Evolutionary conservation across 2,329 filamentous ascomycete genomes (phyloP), one percentile per base, ranked within the genome.

Genomic region (Fusarium papillatum): DNA sequence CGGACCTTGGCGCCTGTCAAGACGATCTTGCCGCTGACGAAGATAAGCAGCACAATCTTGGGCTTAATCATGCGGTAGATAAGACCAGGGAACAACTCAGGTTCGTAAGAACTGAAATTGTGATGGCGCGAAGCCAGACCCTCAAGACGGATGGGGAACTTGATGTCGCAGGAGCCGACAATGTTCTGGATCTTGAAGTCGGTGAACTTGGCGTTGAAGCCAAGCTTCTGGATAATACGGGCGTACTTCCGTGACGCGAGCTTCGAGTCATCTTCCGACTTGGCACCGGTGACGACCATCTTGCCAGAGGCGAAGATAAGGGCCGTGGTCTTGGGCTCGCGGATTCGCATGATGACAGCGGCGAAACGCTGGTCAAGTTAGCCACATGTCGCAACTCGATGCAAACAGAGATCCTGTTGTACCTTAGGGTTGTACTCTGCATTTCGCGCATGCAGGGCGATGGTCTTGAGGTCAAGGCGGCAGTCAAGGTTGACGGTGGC

Each of bases 61-160:
- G 97, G 97, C 90, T 98, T 98, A 90, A 98, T 98, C 97, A 99
- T 99, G 85, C 97, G 95, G 88, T 99, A 99, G 87, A 99, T 99
- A 64, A 99, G 93, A 92, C 97, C 97, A 82, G 97, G 97, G 91
- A 98, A 99, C 84, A 99, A 86, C 84, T 99, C 97, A 78, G 97
- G 97, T 86, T 99, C 97, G 86, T 99, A 99, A 69, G 96, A 98
- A 87, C 95, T 97, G 92, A 98, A 99, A 88, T 98, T 98, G 90
- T 98, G 96, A 90, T 99, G 97, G 87, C 96, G 95, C 79, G 94
- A 97, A 19, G 97, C 97, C 83, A 99, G 89, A 86, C 97, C 97
- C 85, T 98, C 97, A 70, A 99, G 90, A 78, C 97, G 95, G 80
- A 99, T 98, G 66, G 97, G 97, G 88, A 99, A 99, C 90, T 98